Evolutionary conservation across 1,139 yeast genomes (phyloP).

Genomic region (Pneumocystis wakefieldiae): DNA sequence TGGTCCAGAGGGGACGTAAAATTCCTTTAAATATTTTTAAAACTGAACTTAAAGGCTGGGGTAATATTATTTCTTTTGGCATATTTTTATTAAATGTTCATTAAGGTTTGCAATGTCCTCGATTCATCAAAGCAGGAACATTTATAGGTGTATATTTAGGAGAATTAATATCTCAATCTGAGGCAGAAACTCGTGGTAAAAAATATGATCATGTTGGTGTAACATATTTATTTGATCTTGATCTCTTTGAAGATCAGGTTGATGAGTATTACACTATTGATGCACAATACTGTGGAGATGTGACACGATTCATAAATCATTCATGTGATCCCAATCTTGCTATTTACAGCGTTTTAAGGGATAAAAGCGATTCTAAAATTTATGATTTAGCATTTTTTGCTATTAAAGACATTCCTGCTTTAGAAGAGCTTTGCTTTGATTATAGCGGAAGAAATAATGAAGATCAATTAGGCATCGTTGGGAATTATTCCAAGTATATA

Average conservation of each 20-base stretch:
- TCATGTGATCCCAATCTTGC: constrained; percentile 9
- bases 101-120: constrained; percentile 6
- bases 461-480: background rate
- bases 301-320: constrained; percentile 14
- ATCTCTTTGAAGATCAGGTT: constrained; percentile 9
- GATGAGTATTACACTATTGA: constrained; percentile 10
- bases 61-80: background rate
- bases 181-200: constrained; percentile 7
- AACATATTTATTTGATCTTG: constrained; percentile 12
- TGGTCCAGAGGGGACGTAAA: constrained; percentile 11
- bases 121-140: constrained; percentile 8
- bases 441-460: constrained; percentile 4
- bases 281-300: constrained; percentile 12
- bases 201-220: constrained; percentile 6
- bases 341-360: constrained; percentile 7
- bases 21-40: constrained; percentile 10
- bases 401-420: constrained; percentile 7
- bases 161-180: constrained; percentile 9
- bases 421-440: constrained; percentile 12
- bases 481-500: background rate
- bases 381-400: constrained; percentile 12
- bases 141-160: constrained; percentile 11
- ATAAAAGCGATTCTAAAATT: constrained; percentile 2
- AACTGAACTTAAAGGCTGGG: constrained; percentile 13
- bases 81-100: background rate